These are phyloP conservation scores for Calonectria montana DNA, from an alignment of 2,329 filamentous ascomycete species.

Conservation along the genomic window DNA sequence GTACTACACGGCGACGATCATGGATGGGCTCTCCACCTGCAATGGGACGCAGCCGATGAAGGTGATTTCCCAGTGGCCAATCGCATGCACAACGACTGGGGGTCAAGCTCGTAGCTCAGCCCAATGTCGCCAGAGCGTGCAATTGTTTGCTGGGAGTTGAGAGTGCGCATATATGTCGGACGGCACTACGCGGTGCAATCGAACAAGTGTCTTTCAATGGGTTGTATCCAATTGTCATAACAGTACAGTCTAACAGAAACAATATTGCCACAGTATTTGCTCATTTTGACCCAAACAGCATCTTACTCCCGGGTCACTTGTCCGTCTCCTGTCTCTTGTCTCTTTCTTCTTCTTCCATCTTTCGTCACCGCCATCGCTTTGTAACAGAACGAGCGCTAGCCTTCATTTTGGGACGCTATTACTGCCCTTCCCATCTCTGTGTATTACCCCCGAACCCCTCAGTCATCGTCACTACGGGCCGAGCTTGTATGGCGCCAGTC, in stretches of 20 bases:
- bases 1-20: conserved; percentile 3
- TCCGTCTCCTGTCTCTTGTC: background rate
- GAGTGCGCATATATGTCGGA: background rate
- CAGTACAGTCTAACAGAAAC: conserved; percentile 8
- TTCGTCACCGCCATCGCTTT: background rate
- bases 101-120: background rate
- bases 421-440: background rate
- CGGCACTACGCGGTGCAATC: background rate
- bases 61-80: conserved; percentile 11
- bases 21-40: background rate
- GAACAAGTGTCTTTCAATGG: background rate
- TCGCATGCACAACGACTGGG: background rate
- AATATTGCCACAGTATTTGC: conserved; percentile 4
- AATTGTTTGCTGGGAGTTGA: background rate
- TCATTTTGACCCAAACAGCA: background rate
- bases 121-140: background rate
- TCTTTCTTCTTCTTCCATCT: background rate
- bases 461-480: background rate
- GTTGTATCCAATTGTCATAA: conserved; percentile 13
- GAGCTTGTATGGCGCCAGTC: conserved; percentile 17
- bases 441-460: conserved; percentile 5
- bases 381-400: background rate
- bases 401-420: background rate
- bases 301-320: background rate
- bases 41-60: conserved; percentile 21